Base-by-base conservation (phyloP, 805 yeast species). In the Candida khao-thaluensis region DNA sequence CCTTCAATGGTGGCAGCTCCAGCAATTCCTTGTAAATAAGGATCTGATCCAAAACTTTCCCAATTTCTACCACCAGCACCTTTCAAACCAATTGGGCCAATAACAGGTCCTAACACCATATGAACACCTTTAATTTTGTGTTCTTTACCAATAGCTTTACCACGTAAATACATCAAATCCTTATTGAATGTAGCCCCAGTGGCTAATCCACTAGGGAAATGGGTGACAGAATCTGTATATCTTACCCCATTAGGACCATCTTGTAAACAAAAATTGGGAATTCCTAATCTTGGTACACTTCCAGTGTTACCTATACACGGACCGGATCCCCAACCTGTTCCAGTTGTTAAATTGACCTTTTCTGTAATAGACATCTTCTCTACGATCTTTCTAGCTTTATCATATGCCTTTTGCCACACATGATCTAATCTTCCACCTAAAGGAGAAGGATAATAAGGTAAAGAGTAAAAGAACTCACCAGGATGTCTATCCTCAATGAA, bases 11-110 rank as follows among this genome's bases (percentile, higher is more conserved):
- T 73, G 11, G 71, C 67, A 7, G 71, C 73, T 10, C 79, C 80
- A 7, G 69, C 71, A 18, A 70, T 60, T 16, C 85, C 85, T 47
- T 75, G 77, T 35, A 79, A 59, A 42, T 77, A 78, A 2, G 85
- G 82, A 52, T 79, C 85, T 4, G 79, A 61, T 7, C 81, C 79
- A 56, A 77, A 78, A 26, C 79, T 71, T 57, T 79, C 84, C 82
- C 83, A 78, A 56, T 74, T 76, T 47, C 84, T 63, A 5, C 85
- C 85, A 16, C 81, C 85, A 28, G 72, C 74, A 3, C 82, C 84
- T 49, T 78, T 74, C 24, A 68, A 62, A 0, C 85, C 85, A 30
- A 79, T 66, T 8, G 85, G 85, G 0, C 83, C 84, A 27, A 76
- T 62, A 2, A 66, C 64, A 1, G 85, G 85, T 0, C 81, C 83